Conservation (phyloP, 805 yeast genomes). For the Spathaspora passalidarum region DNA sequence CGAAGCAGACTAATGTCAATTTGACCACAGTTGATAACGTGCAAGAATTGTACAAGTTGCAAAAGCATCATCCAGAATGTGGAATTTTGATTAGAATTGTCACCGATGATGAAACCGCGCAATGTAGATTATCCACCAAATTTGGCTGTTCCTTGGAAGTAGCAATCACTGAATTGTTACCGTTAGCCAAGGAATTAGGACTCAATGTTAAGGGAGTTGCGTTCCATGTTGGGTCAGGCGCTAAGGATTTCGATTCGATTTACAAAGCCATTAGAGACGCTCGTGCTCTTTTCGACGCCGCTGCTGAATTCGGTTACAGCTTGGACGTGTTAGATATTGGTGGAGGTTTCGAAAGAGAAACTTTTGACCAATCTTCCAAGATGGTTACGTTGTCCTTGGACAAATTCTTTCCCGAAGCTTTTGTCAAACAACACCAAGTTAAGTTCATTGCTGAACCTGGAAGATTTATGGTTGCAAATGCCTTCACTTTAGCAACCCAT, state of each 20-base stretch:
- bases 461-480: slow-evolving; percentile 78
- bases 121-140: slow-evolving; percentile 82
- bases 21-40: slow-evolving; percentile 87
- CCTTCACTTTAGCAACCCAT: slow-evolving; percentile 80
- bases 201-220: slow-evolving; percentile 81
- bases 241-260: slow-evolving; percentile 66
- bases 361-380: slow-evolving; percentile 57
- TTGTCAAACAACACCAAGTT: slow-evolving; percentile 23
- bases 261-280: slow-evolving; percentile 73
- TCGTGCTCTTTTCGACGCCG: slow-evolving; percentile 62
- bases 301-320: slow-evolving; percentile 26
- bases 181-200: slow-evolving; percentile 56
- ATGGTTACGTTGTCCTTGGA: slow-evolving; percentile 57
- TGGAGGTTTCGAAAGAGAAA: slow-evolving; percentile 78
- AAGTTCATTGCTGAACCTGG: slow-evolving; percentile 90
- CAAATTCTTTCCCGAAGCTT: slow-evolving; percentile 52
- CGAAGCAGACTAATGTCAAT: slow-evolving; percentile 52
- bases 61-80: slow-evolving; percentile 64
- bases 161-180: slow-evolving; percentile 52
- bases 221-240: slow-evolving; percentile 95
- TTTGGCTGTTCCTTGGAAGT: slow-evolving; percentile 73
- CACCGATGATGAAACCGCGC: slow-evolving; percentile 86
- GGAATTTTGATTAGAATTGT: slow-evolving; percentile 73
- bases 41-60: slow-evolving; percentile 77
- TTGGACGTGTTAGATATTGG: slow-evolving; percentile 78